These are phyloP conservation scores for Scytalidium sp. DNA, from an alignment of 2,329 filamentous ascomycete genomes.

Conservation along the genomic window DNA sequence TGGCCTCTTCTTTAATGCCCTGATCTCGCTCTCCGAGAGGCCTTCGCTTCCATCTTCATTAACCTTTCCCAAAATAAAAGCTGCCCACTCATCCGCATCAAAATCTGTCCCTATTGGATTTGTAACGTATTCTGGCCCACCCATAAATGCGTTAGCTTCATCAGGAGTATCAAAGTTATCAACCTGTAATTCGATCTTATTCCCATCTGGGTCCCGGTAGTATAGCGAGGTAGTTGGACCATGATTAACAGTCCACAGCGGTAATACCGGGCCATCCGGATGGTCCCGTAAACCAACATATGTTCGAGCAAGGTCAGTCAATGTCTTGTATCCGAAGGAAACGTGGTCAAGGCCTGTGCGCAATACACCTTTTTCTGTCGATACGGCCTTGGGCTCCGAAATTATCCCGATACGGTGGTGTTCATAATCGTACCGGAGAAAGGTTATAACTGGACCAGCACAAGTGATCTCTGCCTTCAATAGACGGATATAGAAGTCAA, in stretches of 20 bases:
- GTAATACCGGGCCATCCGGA: slow-evolving; percentile 33
- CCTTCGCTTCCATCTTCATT: too few species aligned
- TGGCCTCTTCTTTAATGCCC: too few species aligned
- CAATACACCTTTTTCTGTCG: too few species aligned
- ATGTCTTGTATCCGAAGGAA: slow-evolving; percentile 35
- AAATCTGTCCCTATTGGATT: slow-evolving; percentile 44
- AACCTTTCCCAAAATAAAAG: too few species aligned
- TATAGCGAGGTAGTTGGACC: slow-evolving; percentile 45
- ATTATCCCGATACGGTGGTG: too few species aligned
- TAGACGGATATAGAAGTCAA: too few species aligned
- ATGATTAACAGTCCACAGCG: slow-evolving; percentile 44
- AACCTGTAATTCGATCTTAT: slow-evolving; percentile 44
- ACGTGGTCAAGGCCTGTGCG: slow-evolving; percentile 42
- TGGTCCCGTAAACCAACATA: slow-evolving; percentile 38
- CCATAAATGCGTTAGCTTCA: slow-evolving; percentile 39
- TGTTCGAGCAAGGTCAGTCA: slow-evolving; percentile 32
- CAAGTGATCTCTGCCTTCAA: too few species aligned
- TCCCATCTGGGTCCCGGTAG: slow-evolving; percentile 47
- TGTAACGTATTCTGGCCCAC: slow-evolving; percentile 27
- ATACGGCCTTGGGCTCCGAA: too few species aligned
- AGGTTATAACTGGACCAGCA: too few species aligned
- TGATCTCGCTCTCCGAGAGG: too few species aligned
- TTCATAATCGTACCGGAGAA: too few species aligned
- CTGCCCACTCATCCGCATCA: slow-evolving; percentile 45
- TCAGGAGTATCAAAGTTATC: slow-evolving; percentile 37